A percentile compares a stretch with the other conserved stretches of the same genome.
These are phyloP conservation scores for Phytopythium cucurbitacearum DNA, from an alignment of 352 stramenopile species.

Conservation along the genomic window DNA sequence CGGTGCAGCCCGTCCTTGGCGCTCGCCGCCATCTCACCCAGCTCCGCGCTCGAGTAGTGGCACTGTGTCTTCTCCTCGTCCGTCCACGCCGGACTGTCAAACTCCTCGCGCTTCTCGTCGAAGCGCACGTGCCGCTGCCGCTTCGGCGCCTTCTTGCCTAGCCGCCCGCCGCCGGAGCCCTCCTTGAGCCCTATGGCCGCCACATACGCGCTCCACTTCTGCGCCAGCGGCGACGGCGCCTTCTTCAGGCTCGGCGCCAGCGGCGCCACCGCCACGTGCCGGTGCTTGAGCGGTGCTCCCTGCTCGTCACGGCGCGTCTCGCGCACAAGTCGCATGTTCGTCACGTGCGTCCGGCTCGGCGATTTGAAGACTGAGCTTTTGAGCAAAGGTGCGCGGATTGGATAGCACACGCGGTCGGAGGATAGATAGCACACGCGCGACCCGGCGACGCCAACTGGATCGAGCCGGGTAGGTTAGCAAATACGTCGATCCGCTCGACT, in stretches of 20 bases:
- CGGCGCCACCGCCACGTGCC: constrained; percentile 15
- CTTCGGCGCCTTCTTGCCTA: constrained; percentile 3
- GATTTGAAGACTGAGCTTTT: neutral
- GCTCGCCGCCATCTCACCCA: constrained; percentile 44
- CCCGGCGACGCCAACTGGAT: no score
- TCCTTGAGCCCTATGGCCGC: constrained; percentile 44
- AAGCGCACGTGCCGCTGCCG: constrained; percentile 50
- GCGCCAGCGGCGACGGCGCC: constrained; percentile 27
- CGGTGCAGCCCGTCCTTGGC: constrained; percentile 43
- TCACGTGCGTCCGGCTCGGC: neutral
- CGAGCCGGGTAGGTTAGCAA: no score
- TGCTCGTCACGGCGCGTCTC: constrained; percentile 19
- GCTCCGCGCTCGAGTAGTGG: constrained; percentile 53
- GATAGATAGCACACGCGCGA: no score
- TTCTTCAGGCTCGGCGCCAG: constrained; percentile 58
- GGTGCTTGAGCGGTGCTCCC: constrained; percentile 1
- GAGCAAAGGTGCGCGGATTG: no score
- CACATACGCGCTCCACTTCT: constrained; percentile 56
- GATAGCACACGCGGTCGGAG: no score
- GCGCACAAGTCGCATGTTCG: constrained; percentile 25
- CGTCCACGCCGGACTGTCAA: constrained; percentile 31
- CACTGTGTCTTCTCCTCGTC: constrained; percentile 45
- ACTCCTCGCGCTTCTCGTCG: constrained; percentile 28
- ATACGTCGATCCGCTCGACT: no score
- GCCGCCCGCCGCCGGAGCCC: constrained; percentile 2